A percentile compares a stretch with the other conserved stretches of the same genome.
phyloP scores from a whole-genome alignment of 1,139 yeast species.

The Taphrina betulina region DNA sequence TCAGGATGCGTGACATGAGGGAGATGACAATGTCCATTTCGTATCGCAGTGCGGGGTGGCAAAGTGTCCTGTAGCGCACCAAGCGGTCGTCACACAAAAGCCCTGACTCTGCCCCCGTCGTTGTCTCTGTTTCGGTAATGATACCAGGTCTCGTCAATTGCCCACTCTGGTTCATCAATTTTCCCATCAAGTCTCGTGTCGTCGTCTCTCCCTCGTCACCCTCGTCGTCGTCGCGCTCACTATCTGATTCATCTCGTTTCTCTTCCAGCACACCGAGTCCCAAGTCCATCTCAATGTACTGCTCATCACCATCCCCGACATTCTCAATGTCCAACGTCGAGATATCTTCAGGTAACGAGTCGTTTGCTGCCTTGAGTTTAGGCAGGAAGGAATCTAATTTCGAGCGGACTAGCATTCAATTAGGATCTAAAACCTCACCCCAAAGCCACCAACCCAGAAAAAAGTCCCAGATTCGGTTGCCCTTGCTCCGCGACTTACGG shows the following conservation, averaged over 20 bases:
- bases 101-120: background rate
- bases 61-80: background rate
- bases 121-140: background rate
- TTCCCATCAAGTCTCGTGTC: conserved; percentile 1
- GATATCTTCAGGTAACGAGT: conserved; percentile 13
- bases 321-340: conserved; percentile 15
- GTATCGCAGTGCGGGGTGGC: conserved; percentile 2
- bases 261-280: conserved; percentile 32
- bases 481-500: background rate
- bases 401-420: conserved; percentile 15
- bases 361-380: conserved; percentile 31
- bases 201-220: background rate
- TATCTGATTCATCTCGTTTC: conserved; percentile 1
- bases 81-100: conserved; percentile 11
- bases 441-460: too few species aligned
- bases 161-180: conserved; percentile 1
- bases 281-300: conserved; percentile 31
- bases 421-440: too few species aligned
- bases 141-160: conserved; percentile 1
- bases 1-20: conserved; percentile 23
- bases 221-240: background rate
- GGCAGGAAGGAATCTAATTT: conserved; percentile 18
- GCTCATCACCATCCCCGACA: conserved; percentile 6
- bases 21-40: conserved; percentile 28
- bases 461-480: background rate